phyloP scores from a whole-genome alignment of 805 yeast species.

The Clavispora carvajalis region DNA sequence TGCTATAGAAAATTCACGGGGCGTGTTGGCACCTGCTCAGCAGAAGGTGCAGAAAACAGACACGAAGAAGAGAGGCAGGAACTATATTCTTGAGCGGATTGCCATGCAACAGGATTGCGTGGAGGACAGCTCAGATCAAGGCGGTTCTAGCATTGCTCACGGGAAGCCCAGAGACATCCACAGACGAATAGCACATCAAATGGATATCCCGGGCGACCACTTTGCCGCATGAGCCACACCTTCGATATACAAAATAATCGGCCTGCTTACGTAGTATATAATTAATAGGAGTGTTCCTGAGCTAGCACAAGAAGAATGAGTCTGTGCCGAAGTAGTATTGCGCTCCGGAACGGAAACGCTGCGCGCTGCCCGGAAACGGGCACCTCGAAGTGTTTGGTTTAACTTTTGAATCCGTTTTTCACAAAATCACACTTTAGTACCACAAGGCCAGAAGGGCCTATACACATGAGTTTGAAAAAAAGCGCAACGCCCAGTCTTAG shows the following conservation, averaged over 20 bases:
- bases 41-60: background rate
- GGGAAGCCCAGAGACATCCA: background rate
- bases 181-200: conserved; percentile 10
- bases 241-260: too few species aligned
- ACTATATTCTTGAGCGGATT: conserved; percentile 23
- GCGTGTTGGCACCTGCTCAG: background rate
- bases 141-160: background rate
- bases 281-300: too few species aligned
- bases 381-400: too few species aligned
- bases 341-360: background rate
- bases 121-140: conserved; percentile 12
- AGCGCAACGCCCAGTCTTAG: too few species aligned
- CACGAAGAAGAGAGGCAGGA: conserved; percentile 6
- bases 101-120: conserved; percentile 38
- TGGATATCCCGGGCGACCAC: conserved; percentile 6
- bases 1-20: background rate
- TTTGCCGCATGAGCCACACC: background rate
- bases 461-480: too few species aligned
- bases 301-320: too few species aligned
- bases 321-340: too few species aligned
- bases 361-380: background rate
- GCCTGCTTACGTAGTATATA: too few species aligned
- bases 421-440: too few species aligned
- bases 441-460: too few species aligned
- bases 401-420: too few species aligned